Percentiles rank a stretch among this genome's conserved stretches.
These are phyloP conservation scores for Spinellus fusiger DNA, from an alignment of 192 early-diverging fungal species.

Conservation along the genomic window DNA sequence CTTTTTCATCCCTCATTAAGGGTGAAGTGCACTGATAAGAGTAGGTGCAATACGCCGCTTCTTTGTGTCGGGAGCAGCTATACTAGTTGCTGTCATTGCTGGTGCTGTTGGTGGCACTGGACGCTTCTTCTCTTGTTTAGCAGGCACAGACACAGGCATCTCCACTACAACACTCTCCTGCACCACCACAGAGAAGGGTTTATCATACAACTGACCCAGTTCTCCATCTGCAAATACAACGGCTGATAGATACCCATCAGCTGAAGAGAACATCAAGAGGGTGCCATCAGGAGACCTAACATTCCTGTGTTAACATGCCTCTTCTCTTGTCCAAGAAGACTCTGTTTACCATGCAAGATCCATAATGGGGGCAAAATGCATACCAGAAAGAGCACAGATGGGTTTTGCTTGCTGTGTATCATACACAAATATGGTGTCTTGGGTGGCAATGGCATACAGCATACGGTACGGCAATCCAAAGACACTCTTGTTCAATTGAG, in stretches of 20 bases:
- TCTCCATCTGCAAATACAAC: constrained; percentile 67
- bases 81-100: no score
- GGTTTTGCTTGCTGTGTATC: constrained; percentile 75
- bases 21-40: constrained; percentile 8
- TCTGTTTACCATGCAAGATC: constrained; percentile 88
- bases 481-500: constrained; percentile 1
- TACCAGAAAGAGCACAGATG: constrained; percentile 63
- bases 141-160: neutral
- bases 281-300: constrained; percentile 69
- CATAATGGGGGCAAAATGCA: constrained; percentile 87
- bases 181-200: neutral
- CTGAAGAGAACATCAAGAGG: constrained; percentile 67
- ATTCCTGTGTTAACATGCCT: no score
- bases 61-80: constrained; percentile 1
- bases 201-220: constrained; percentile 39
- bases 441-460: constrained; percentile 81
- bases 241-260: constrained; percentile 84
- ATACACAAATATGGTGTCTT: constrained; percentile 78
- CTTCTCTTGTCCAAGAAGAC: no score
- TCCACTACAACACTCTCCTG: neutral
- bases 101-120: neutral
- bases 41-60: constrained; percentile 24
- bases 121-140: neutral
- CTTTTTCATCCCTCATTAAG: neutral
- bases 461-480: constrained; percentile 64